Evolutionary conservation across 208 protist species (phyloP).

Genomic region (Leishmania tarentolae): DNA sequence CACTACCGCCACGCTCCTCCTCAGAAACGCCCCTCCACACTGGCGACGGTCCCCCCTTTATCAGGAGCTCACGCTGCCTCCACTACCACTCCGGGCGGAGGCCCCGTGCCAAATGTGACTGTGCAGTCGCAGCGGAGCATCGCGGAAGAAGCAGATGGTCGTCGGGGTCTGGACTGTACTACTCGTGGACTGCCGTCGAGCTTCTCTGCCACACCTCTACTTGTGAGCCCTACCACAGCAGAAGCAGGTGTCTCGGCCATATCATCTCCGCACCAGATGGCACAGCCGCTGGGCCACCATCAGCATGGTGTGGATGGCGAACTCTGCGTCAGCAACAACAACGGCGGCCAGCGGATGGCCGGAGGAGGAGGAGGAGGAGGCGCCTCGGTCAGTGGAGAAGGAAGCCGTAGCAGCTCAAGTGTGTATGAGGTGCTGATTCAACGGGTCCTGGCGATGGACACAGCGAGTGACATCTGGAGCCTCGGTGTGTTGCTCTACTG

Average conservation of each 20-base stretch:
- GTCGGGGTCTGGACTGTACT: not conserved
- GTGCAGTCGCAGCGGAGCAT: not conserved
- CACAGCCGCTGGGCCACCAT: not conserved
- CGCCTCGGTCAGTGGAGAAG: not conserved
- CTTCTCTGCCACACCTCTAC: not conserved
- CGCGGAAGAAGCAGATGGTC: not conserved
- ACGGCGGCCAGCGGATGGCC: not conserved
- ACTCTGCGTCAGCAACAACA: constrained; percentile 8
- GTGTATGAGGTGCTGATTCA: constrained; percentile 32
- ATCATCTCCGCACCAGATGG: not conserved
- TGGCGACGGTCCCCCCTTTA: not conserved
- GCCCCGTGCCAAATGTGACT: not conserved
- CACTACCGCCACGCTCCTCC: no score
- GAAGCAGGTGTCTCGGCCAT: not conserved
- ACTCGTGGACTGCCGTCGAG: not conserved
- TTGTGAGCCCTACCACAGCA: not conserved
- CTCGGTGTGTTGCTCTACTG: constrained; percentile 36
- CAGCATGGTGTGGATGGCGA: not conserved
- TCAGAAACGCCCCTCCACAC: not conserved
- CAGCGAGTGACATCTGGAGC: constrained; percentile 35
- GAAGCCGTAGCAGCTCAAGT: constrained; percentile 13
- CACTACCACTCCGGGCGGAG: not conserved
- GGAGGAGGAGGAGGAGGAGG: not conserved
- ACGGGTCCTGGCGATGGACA: constrained; percentile 31
- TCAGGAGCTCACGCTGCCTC: not conserved